Evolutionary conservation across 345 rosid species (phyloP).

Genomic region (Salix udensis): DNA sequence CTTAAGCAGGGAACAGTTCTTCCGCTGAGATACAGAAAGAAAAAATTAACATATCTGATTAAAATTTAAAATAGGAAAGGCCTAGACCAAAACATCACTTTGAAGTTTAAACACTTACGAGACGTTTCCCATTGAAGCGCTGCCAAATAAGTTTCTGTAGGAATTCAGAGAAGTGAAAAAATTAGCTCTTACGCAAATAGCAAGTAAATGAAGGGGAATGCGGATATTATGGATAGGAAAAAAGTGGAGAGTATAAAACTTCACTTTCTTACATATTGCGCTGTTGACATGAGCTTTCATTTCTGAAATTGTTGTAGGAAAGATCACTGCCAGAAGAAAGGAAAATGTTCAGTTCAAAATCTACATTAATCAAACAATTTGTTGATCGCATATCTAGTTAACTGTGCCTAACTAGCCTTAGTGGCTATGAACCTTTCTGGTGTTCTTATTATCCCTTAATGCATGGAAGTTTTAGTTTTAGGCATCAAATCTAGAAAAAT

Average conservation of each 20-base stretch:
- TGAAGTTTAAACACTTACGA: conserved; percentile 14
- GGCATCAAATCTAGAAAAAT: too few relatives aligned
- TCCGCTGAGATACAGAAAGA: too few relatives aligned
- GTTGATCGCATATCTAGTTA: conserved; percentile 34
- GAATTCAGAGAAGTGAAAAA: neutral
- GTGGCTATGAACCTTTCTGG: neutral
- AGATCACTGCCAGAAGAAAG: neutral
- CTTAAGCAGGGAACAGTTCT: neutral
- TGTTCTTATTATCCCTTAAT: neutral
- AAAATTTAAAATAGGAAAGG: too few relatives aligned
- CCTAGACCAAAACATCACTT: too few relatives aligned
- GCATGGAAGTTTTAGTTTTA: neutral
- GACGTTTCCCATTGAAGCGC: conserved; percentile 21
- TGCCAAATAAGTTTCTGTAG: conserved; percentile 41
- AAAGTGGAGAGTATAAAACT: neutral
- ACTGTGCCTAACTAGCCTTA: conserved; percentile 18
- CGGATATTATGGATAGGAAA: neutral
- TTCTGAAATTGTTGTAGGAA: neutral
- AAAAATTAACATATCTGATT: too few relatives aligned
- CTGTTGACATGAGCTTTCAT: conserved; percentile 5
- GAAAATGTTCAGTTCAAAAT: too few relatives aligned
- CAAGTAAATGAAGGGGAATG: neutral
- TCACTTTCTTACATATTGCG: conserved; percentile 19
- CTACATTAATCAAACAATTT: too few relatives aligned
- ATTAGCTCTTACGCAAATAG: neutral